phyloP scores from a whole-genome alignment of 2,329 filamentous ascomycete species.

The Periconia sp. region DNA sequence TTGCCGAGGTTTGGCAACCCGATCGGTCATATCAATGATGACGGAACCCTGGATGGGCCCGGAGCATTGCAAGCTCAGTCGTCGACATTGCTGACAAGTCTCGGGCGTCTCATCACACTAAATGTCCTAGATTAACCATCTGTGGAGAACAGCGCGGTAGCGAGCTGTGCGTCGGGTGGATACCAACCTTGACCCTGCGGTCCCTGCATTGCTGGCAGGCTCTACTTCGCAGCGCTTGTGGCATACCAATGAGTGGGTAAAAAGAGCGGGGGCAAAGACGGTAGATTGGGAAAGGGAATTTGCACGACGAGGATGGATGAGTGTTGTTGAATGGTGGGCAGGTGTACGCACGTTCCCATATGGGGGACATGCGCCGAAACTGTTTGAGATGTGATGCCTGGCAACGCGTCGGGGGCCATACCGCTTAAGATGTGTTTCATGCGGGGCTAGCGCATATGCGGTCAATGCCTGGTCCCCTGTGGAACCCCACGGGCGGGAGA shows the following conservation, averaged over 20 bases:
- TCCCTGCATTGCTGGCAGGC: conserved; percentile 42
- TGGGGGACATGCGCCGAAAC: background rate
- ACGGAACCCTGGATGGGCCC: conserved; percentile 39
- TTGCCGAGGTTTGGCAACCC: conserved; percentile 30
- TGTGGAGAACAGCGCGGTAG: background rate
- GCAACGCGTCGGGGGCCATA: background rate
- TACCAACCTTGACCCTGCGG: conserved; percentile 41
- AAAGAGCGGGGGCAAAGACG: conserved; percentile 1
- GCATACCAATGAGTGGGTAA: conserved; percentile 11
- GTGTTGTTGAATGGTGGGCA: background rate
- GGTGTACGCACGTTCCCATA: conserved; percentile 1
- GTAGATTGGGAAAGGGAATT: conserved; percentile 20
- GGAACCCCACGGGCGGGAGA: too few relatives aligned
- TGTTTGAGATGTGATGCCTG: conserved; percentile 4
- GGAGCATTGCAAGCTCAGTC: conserved; percentile 36
- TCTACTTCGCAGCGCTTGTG: conserved; percentile 40
- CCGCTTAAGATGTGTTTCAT: too few relatives aligned
- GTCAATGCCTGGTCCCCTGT: too few relatives aligned
- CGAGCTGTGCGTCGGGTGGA: background rate
- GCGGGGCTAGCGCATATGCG: too few relatives aligned
- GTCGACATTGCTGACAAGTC: conserved; percentile 34
- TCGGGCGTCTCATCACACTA: conserved; percentile 43
- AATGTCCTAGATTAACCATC: background rate
- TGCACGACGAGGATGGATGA: conserved; percentile 14
- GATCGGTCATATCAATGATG: conserved; percentile 44